Evolutionary conservation across 805 yeast genomes (phyloP), one percentile per base, ranked within the genome.

Genomic region (Myxozyma mucilagina): DNA sequence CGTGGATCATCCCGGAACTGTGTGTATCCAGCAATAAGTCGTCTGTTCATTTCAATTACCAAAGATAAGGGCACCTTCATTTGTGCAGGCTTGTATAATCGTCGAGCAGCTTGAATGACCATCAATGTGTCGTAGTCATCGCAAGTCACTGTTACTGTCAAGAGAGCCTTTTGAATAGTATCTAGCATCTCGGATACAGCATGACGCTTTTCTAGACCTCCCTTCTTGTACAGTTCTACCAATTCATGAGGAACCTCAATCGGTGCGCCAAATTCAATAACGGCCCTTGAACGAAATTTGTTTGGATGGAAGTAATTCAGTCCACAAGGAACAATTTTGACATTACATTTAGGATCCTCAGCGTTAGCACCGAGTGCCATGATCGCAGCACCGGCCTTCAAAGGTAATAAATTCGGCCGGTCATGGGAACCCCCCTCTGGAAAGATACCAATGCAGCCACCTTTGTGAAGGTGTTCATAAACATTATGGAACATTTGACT

Each of bases 401-500:
- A 78, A 0, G 99, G 99, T 54, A 93, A 79, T 68, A 93, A 75
- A 66, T 90, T 96, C 0, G 98, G 86, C 67, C 99, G 80, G 73
- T 93, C 99, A 71, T 93, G 99, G 11, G 97, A 90, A 0, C 99
- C 99, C 61, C 99, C 99, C 78, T 94, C 99, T 8, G 99, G 97
- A 77, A 91, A 94, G 47, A 94, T 89, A 9, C 98, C 98, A 39
- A 93, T 75, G 64, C 96, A 89, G 60, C 89, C 84, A 44, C 93
- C 91, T 61, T 84, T 81, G 18, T 89, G 82, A 64, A 93, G 80
- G 73, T 90, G 97, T 53, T 86, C 84, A 73, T 91, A 94, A 1
- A 94, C 98, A 64, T 82, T 81, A 56, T 87, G 82, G 74, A 90
- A 93, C 60, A 94, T 96, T 48, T 80, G 78, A 18, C 90, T 82